Evolutionary conservation across 371 early-diverging fungal genomes (phyloP).

Genomic region (Mucor circinelloides): DNA sequence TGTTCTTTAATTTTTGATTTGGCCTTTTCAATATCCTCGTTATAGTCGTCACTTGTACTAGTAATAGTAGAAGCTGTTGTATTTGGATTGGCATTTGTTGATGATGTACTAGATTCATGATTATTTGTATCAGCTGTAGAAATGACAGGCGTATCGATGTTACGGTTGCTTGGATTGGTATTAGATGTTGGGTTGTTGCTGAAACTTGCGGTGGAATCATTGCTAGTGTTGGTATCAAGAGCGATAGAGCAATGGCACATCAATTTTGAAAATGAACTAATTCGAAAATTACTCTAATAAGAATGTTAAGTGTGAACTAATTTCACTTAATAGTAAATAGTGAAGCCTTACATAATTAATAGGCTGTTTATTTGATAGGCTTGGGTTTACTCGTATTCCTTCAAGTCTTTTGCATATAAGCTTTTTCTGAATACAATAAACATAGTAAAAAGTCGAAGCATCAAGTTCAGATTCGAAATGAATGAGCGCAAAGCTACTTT

Average conservation of each 20-base stretch:
- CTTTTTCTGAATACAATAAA: slow-evolving; percentile 20
- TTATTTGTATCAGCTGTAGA: slow-evolving; percentile 16
- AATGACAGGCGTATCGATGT: slow-evolving; percentile 14
- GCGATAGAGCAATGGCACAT: slow-evolving; percentile 19
- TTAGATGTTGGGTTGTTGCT: slow-evolving; percentile 16
- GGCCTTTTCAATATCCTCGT: slow-evolving; percentile 18
- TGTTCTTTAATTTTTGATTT: slow-evolving; percentile 18
- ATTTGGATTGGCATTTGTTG: slow-evolving; percentile 13
- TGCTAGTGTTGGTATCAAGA: slow-evolving; percentile 15
- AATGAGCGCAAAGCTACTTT: slow-evolving; percentile 20
- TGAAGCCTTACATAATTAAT: slow-evolving; percentile 13
- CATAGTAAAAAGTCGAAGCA: slow-evolving; percentile 20
- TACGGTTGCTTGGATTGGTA: slow-evolving; percentile 16
- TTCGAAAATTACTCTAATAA: slow-evolving; percentile 21
- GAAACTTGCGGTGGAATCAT: slow-evolving; percentile 15
- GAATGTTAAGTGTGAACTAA: slow-evolving; percentile 8
- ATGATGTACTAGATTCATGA: slow-evolving; percentile 12
- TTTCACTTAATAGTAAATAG: slow-evolving; percentile 17
- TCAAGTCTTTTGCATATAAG: slow-evolving; percentile 15
- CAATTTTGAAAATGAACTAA: slow-evolving; percentile 16
- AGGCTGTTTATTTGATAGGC: slow-evolving; percentile 14
- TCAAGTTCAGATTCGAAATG: slow-evolving; percentile 20
- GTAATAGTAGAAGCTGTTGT: slow-evolving; percentile 7
- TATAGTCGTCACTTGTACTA: slow-evolving; percentile 17
- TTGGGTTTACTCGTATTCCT: slow-evolving; percentile 16